These are phyloP conservation scores for Lactuca saligna DNA, from an alignment of 129 eudicot species.

Conservation along the genomic window DNA sequence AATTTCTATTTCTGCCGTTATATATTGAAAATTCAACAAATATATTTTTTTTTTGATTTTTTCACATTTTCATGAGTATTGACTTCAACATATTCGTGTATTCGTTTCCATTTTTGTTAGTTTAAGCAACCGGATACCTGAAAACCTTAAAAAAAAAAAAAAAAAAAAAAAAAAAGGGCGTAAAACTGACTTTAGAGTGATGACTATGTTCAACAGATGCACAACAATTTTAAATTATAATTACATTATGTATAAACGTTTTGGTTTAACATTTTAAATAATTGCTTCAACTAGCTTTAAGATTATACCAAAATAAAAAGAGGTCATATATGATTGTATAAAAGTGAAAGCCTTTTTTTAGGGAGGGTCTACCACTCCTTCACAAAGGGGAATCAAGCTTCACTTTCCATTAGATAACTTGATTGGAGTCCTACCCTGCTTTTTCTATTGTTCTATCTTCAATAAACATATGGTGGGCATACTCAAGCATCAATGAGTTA, in stretches of 20 bases:
- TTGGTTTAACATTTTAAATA: neutral
- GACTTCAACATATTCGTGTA: too few species aligned
- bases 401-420: constrained; percentile 34
- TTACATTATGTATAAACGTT: neutral
- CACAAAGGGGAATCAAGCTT: constrained; percentile 32
- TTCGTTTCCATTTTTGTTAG: neutral
- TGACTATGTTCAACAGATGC: neutral
- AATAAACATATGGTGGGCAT: neutral
- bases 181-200: too few species aligned
- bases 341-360: constrained; percentile 6
- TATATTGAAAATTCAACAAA: too few species aligned
- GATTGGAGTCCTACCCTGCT: constrained; percentile 31
- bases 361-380: constrained; percentile 28
- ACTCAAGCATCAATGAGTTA: constrained; percentile 5
- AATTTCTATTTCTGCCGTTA: neutral
- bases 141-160: neutral
- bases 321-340: constrained; percentile 1
- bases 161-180: too few species aligned
- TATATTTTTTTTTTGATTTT: too few species aligned
- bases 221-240: neutral
- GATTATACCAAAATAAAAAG: neutral
- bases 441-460: constrained; percentile 21
- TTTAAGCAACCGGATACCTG: neutral
- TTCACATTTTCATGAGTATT: too few species aligned
- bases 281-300: neutral